phyloP scores from a whole-genome alignment of 2,329 filamentous ascomycete genomes.

The Cladophialophora carrionii region DNA sequence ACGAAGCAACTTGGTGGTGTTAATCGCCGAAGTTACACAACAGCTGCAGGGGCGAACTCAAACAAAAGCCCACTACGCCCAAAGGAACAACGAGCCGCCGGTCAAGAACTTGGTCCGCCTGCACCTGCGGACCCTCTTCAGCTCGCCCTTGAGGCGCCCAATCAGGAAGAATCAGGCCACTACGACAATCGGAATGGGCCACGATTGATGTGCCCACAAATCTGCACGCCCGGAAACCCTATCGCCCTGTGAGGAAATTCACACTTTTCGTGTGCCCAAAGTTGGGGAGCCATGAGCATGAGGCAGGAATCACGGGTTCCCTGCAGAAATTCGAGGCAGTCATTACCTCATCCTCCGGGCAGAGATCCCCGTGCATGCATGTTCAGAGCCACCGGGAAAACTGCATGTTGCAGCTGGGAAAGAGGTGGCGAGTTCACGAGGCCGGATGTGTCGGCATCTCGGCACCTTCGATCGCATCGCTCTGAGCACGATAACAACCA shows the following conservation, averaged over 20 bases:
- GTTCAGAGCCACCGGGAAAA: background rate
- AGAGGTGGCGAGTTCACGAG: background rate
- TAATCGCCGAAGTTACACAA: background rate
- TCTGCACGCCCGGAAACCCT: background rate
- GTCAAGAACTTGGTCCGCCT: background rate
- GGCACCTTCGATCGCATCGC: background rate
- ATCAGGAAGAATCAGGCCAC: background rate
- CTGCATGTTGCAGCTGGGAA: background rate
- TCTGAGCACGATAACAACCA: background rate
- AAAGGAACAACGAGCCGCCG: background rate
- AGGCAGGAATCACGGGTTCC: background rate
- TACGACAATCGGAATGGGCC: conserved; percentile 3
- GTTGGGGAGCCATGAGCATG: background rate
- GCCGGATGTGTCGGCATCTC: background rate
- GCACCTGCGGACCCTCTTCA: conserved; percentile 4
- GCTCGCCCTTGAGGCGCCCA: background rate
- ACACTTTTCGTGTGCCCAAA: background rate
- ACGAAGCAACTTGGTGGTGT: background rate
- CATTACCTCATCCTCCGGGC: background rate
- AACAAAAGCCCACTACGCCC: background rate
- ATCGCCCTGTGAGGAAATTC: background rate
- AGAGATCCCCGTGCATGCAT: background rate
- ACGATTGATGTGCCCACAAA: background rate
- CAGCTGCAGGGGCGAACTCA: conserved; percentile 3
- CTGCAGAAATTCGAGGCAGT: background rate